Percentiles rank a stretch among this genome's conserved stretches.
These are phyloP conservation scores for Raffaelea albimanens DNA, from an alignment of 2,329 filamentous ascomycete species.

Conservation along the genomic window DNA sequence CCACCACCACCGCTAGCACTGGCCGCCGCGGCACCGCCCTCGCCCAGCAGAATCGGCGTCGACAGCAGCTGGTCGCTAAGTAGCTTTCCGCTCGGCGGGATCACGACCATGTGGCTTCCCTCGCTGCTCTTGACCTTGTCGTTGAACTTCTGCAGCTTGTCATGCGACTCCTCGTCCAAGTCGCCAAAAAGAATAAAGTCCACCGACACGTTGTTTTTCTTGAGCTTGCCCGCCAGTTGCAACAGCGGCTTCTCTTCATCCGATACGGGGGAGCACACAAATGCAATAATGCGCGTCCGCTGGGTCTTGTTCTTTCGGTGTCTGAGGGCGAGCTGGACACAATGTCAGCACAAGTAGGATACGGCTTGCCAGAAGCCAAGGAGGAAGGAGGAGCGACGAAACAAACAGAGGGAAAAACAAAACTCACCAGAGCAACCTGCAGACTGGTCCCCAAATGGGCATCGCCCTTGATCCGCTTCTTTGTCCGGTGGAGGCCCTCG, in stretches of 20 bases:
- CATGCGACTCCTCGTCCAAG: conserved; percentile 75
- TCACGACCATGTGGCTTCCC: conserved; percentile 81
- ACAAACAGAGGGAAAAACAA: too few species aligned
- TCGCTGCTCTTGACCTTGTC: conserved; percentile 86
- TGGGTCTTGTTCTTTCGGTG: conserved; percentile 97
- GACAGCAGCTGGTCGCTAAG: conserved; percentile 86
- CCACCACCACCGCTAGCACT: conserved; percentile 47
- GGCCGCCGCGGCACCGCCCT: conserved; percentile 52
- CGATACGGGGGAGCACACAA: conserved; percentile 84
- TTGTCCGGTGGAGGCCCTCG: conserved; percentile 80
- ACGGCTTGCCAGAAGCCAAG: too few species aligned
- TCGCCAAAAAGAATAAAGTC: conserved; percentile 96
- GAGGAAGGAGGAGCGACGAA: too few species aligned
- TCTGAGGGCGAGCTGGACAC: conserved; percentile 75
- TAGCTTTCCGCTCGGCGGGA: conserved; percentile 83
- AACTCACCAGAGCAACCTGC: conserved; percentile 84
- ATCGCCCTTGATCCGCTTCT: conserved; percentile 81
- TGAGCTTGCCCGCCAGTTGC: conserved; percentile 94
- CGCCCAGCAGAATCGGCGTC: conserved; percentile 81
- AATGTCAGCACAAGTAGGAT: too few species aligned
- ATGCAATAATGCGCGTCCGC: conserved; percentile 91
- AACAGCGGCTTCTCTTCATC: conserved; percentile 85
- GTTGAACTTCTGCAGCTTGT: conserved; percentile 91
- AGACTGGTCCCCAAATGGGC: conserved; percentile 88
- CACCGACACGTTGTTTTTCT: conserved; percentile 90